phyloP scores from a whole-genome alignment of 192 early-diverging fungal species.

The Spizellomyces punctatus region DNA sequence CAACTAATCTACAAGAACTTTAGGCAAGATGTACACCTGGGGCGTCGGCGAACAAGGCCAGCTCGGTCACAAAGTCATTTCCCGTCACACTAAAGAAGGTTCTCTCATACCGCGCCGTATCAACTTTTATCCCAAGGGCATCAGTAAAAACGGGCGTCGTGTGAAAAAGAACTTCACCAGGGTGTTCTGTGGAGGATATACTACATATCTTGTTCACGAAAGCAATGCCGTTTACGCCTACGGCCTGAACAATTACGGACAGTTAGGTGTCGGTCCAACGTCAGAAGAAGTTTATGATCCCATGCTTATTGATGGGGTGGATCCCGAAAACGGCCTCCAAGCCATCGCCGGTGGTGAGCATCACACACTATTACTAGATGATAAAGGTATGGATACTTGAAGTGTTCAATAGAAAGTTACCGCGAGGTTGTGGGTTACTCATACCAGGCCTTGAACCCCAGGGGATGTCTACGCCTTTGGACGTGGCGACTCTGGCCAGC shows the following conservation, averaged over 20 bases:
- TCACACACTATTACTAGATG: conserved; percentile 76
- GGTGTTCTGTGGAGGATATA: conserved; percentile 81
- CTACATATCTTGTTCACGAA: conserved; percentile 78
- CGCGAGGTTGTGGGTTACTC: background rate
- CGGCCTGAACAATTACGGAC: conserved; percentile 91
- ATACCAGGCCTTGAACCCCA: too few species aligned
- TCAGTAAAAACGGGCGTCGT: conserved; percentile 51
- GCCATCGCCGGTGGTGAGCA: conserved; percentile 84
- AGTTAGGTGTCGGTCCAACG: conserved; percentile 70
- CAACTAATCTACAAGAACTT: background rate
- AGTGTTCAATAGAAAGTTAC: too few species aligned
- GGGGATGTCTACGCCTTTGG: conserved; percentile 75
- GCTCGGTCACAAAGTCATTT: conserved; percentile 79
- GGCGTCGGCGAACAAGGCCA: conserved; percentile 89
- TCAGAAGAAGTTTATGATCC: conserved; percentile 46
- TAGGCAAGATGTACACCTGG: conserved; percentile 83
- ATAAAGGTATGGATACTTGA: conserved; percentile 50
- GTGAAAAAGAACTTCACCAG: conserved; percentile 57
- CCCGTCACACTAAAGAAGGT: conserved; percentile 50
- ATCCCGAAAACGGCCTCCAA: conserved; percentile 45
- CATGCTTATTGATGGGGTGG: conserved; percentile 54
- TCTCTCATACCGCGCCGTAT: conserved; percentile 45
- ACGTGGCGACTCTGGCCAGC: conserved; percentile 78
- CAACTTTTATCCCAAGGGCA: conserved; percentile 63
- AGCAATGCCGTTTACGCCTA: conserved; percentile 72